phyloP scores from a whole-genome alignment of 2,329 filamentous ascomycete genomes.

The Apiospora malaysiana region DNA sequence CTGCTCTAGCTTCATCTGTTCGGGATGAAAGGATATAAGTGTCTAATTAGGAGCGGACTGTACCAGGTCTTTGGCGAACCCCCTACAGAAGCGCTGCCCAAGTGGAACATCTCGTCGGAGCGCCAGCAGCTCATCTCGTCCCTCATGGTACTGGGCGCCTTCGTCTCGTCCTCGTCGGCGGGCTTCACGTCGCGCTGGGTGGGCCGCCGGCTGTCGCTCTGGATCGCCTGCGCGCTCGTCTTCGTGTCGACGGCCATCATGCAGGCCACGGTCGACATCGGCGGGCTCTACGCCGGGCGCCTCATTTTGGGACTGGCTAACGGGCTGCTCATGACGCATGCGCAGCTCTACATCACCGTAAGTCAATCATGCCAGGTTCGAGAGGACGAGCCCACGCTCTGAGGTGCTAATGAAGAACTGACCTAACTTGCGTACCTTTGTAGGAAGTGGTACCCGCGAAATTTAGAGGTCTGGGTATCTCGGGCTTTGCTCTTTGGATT shows the following conservation, averaged over 20 bases:
- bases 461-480: conserved; percentile 54
- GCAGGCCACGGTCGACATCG: conserved; percentile 55
- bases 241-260: conserved; percentile 55
- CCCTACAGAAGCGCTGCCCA: conserved; percentile 33
- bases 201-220: conserved; percentile 45
- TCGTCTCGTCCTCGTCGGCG: conserved; percentile 49
- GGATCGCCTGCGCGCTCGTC: conserved; percentile 44
- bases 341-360: conserved; percentile 34
- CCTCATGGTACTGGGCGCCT: conserved; percentile 54
- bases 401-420: neutral
- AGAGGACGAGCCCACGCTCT: conserved; percentile 24
- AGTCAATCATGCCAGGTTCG: conserved; percentile 30
- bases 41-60: too few relatives aligned
- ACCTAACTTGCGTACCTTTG: neutral
- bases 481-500: conserved; percentile 54
- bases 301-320: conserved; percentile 53
- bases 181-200: conserved; percentile 45
- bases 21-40: too few relatives aligned
- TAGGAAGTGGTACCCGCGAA: conserved; percentile 41
- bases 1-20: neutral
- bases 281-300: conserved; percentile 54
- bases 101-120: conserved; percentile 42
- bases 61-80: conserved; percentile 36
- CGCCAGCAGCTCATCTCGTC: conserved; percentile 55
- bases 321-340: conserved; percentile 46